Base-by-base conservation (phyloP, 371 early-diverging fungal species). In the Circinella minor region DNA sequence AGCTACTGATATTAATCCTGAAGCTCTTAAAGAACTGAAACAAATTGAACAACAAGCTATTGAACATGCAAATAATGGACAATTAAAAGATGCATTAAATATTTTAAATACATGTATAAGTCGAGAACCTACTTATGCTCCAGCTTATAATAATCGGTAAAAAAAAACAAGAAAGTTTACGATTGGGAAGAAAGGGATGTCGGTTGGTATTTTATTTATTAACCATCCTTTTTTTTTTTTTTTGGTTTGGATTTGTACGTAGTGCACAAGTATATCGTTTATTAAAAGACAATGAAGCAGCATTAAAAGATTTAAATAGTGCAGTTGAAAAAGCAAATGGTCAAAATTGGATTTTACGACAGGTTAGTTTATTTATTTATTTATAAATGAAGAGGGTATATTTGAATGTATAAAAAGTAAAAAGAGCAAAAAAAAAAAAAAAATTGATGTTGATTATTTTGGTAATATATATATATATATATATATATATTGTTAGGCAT, bases 81-180 rank as follows among this genome's bases (percentile, higher is more conserved):
- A 88, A 34, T 63, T 88, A 10, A 68, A 76, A 4, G 78, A 71
- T 15, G 90, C 91, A 47, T 71, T 92, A 8, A 57, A 55, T 0
- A 27, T 77, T 9, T 71, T 91, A 4, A 69, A 85, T 17, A 63
- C 77, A 63, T 85, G 86, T 36, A 89, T 93, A 46, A 55, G 64
- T 13, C 69, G 87, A 11, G 90, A 89, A 72, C 87, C 90, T 7
- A 73, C 77, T 37, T 94, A 94, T 79, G 90, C 94, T 27, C 92
- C 93, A 3, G 92, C 89, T 0, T 94, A 93, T 75, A 96, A 95
- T 78, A 96, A 96, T 81, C 79, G 94, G 90, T 90, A 84, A 17
- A 5, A n/a, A 13, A 4, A 4, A 14, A 49, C n/a, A n/a, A n/a
- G n/a, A n/a, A 47, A 65, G 48, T 63, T 36, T 14, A 36, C 2